Conservation (phyloP, 371 early-diverging fungal species). For the Mortierella sp. region DNA sequence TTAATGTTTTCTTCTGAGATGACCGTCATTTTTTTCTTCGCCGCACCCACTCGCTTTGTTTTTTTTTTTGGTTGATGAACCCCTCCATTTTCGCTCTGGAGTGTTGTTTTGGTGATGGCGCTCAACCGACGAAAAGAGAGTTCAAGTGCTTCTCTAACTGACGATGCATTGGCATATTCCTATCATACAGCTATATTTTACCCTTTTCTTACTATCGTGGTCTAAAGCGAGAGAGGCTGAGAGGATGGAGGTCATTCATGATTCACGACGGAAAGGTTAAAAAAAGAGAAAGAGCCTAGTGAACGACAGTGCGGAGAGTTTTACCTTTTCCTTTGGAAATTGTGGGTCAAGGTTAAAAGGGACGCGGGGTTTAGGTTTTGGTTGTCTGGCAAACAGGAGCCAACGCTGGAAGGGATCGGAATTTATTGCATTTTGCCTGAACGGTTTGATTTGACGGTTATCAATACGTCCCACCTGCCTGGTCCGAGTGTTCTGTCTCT, state of each 20-base stretch:
- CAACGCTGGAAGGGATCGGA: neutral
- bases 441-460: neutral
- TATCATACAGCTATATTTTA: neutral
- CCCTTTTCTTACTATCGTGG: neutral
- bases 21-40: too few species aligned
- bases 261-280: neutral
- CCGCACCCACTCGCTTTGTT: too few species aligned
- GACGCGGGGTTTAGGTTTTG: neutral
- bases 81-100: too few species aligned
- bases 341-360: constrained; percentile 1
- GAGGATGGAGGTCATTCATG: neutral
- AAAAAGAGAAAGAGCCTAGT: too few species aligned
- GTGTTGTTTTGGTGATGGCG: too few species aligned
- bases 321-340: neutral
- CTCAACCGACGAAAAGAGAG: neutral
- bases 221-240: neutral
- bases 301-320: constrained; percentile 5
- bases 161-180: neutral
- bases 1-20: neutral
- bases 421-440: neutral
- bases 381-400: neutral
- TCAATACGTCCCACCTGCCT: neutral
- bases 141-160: neutral
- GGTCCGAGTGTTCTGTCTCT: neutral
- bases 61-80: too few species aligned